Evolutionary conservation across 2,329 filamentous ascomycete species (phyloP), one percentile per base, ranked within the genome.

Genomic region (Hymenoscyphus occultus): DNA sequence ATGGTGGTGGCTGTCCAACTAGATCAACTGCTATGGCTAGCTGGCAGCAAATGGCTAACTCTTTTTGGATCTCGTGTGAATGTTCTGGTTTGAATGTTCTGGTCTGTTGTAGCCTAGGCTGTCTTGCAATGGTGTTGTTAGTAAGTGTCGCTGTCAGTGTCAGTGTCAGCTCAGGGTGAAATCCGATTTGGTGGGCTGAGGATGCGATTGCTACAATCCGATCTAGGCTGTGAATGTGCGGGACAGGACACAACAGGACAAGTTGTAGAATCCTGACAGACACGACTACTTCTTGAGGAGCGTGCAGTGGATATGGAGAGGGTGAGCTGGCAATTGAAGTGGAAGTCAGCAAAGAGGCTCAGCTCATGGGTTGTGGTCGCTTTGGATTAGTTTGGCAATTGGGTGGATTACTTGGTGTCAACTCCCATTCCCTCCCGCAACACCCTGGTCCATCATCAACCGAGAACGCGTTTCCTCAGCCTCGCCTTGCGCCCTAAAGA

Each of bases 301-400:
- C 13, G 40, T 5, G 13, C 14, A 45, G 42, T n/a, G 42, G 2
- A 13, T 28, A 54, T 28, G 19, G 22, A 54, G 22, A 54, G 19
- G 22, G 19, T 28, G 19, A 22, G 48, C 48, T 54, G 48, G 48
- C 48, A 54, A 28, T 54, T 22, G 48, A 54, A 35, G 35, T 35
- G 35, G 35, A 54, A 54, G 48, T 54, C 22, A 54, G 48, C 19
- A 54, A 54, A 54, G 48, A 54, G 48, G 48, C 48, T 54, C 45
- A 51, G 45, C 45, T 51, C 10, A 54, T 22, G 48, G 48, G 13
- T 51, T 13, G 19, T 28, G 48, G n/a, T 54, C 4, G 19, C 13
- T 45, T 6, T 7, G 14, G 42, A 28, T 28, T 28, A 28, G 28
- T 28, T 28, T 45, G n/a, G 13, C 14, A 16, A 54, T 22, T 12